phyloP scores from a whole-genome alignment of 805 yeast species.

The Ogataea minuta region DNA sequence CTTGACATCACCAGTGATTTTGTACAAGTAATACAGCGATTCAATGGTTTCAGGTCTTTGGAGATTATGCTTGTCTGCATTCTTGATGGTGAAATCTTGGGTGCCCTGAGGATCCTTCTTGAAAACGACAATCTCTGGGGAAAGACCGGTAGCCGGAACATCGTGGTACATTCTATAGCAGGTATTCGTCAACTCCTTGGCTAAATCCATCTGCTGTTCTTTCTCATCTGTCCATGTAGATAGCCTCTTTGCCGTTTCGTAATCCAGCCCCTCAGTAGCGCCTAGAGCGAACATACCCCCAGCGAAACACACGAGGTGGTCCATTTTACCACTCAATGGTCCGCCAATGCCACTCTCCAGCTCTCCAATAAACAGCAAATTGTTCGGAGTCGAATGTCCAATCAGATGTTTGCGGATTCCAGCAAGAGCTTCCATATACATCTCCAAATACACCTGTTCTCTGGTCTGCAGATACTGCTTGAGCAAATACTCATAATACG shows the following conservation, averaged over 20 bases:
- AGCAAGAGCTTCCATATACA: constrained; percentile 73
- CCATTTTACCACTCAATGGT: constrained; percentile 71
- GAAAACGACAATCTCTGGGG: constrained; percentile 89
- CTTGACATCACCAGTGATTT: constrained; percentile 74
- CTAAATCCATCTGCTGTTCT: constrained; percentile 66
- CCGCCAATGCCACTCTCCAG: constrained; percentile 65
- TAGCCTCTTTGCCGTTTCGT: constrained; percentile 51
- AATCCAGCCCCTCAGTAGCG: constrained; percentile 72
- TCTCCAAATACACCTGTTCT: constrained; percentile 62
- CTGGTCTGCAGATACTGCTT: constrained; percentile 83
- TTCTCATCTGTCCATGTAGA: constrained; percentile 56
- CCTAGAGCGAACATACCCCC: constrained; percentile 89
- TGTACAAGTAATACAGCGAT: constrained; percentile 74
- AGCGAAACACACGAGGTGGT: constrained; percentile 86
- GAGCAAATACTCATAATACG: constrained; percentile 84
- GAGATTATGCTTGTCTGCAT: constrained; percentile 73
- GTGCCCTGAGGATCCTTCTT: constrained; percentile 48
- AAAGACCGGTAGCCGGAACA: constrained; percentile 66
- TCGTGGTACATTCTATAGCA: constrained; percentile 84
- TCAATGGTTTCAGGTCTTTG: constrained; percentile 96
- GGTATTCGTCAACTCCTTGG: constrained; percentile 70
- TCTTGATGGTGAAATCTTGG: constrained; percentile 66
- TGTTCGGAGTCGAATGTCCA: constrained; percentile 57
- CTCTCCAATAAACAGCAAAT: constrained; percentile 74
- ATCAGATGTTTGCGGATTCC: constrained; percentile 74